Percentiles rank a stretch among this genome's conserved stretches.
Evolutionary conservation across 805 yeast species (phyloP).

Genomic region (Teunomyces cretensis): DNA sequence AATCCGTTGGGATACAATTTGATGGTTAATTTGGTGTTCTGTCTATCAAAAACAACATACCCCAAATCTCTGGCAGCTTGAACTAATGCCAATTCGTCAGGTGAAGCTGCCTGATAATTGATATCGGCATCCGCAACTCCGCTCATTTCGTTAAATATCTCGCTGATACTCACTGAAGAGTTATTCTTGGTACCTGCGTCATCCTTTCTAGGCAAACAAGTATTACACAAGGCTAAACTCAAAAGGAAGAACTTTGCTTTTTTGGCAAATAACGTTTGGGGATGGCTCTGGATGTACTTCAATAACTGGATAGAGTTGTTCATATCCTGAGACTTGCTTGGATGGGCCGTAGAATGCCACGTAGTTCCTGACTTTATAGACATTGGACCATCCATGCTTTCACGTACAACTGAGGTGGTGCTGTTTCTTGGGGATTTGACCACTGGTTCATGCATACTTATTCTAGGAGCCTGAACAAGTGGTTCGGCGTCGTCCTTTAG

Average conservation of each 20-base stretch:
- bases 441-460: conserved; percentile 3
- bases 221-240: conserved; percentile 82
- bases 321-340: conserved; percentile 39
- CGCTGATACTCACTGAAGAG: conserved; percentile 4
- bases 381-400: conserved; percentile 28
- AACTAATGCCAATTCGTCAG: conserved; percentile 92
- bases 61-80: conserved; percentile 96
- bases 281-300: conserved; percentile 67
- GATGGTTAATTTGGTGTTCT: conserved; percentile 57
- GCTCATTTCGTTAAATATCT: conserved; percentile 10
- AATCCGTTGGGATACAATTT: conserved; percentile 85
- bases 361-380: conserved; percentile 23
- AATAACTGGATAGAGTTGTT: conserved; percentile 63
- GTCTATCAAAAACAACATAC: conserved; percentile 72
- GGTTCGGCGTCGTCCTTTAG: conserved; percentile 19
- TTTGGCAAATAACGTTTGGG: conserved; percentile 65
- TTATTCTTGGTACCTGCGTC: neutral
- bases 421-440: conserved; percentile 7
- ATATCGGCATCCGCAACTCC: conserved; percentile 29
- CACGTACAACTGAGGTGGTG: conserved; percentile 32
- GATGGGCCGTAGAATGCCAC: conserved; percentile 53
- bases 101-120: conserved; percentile 91
- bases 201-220: conserved; percentile 73
- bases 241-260: conserved; percentile 78
- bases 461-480: conserved; percentile 4